phyloP scores from a whole-genome alignment of 192 early-diverging fungal species.

The Umbelopsis ramanniana region DNA sequence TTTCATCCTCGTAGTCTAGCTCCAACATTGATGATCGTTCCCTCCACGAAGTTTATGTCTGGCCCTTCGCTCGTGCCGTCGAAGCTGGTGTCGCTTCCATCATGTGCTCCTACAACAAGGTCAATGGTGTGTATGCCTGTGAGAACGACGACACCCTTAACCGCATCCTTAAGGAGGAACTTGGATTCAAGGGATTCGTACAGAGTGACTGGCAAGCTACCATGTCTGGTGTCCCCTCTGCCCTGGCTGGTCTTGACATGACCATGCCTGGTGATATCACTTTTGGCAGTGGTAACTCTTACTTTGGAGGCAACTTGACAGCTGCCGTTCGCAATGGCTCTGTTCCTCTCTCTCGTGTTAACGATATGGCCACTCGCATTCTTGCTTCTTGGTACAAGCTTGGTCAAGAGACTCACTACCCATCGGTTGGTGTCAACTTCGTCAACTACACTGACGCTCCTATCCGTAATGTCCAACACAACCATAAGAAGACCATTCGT shows the following conservation, averaged over 20 bases:
- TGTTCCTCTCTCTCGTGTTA: constrained; percentile 14
- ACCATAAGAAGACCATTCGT: constrained; percentile 16
- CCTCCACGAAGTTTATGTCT: constrained; percentile 64
- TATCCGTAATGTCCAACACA: constrained; percentile 9
- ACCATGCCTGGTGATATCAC: constrained; percentile 13
- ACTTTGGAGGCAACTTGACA: constrained; percentile 11
- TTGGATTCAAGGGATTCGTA: constrained; percentile 61
- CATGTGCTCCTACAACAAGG: constrained; percentile 64
- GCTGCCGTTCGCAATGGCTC: not conserved
- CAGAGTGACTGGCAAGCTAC: constrained; percentile 14
- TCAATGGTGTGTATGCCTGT: constrained; percentile 60
- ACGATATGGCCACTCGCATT: constrained; percentile 31
- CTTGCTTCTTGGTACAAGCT: constrained; percentile 42
- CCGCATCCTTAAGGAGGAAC: constrained; percentile 49
- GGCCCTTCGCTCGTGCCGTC: constrained; percentile 53
- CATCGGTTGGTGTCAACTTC: not conserved
- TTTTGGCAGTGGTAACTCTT: not conserved
- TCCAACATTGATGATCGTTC: constrained; percentile 58
- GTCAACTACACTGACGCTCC: constrained; percentile 17
- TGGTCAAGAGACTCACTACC: constrained; percentile 13
- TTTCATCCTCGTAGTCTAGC: not conserved
- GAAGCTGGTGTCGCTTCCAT: constrained; percentile 60
- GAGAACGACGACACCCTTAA: constrained; percentile 33
- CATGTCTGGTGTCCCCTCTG: constrained; percentile 21
- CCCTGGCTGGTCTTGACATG: constrained; percentile 9